Evolutionary conservation across 257 asterid genomes (phyloP).

Genomic region (Primulina tabacum): DNA sequence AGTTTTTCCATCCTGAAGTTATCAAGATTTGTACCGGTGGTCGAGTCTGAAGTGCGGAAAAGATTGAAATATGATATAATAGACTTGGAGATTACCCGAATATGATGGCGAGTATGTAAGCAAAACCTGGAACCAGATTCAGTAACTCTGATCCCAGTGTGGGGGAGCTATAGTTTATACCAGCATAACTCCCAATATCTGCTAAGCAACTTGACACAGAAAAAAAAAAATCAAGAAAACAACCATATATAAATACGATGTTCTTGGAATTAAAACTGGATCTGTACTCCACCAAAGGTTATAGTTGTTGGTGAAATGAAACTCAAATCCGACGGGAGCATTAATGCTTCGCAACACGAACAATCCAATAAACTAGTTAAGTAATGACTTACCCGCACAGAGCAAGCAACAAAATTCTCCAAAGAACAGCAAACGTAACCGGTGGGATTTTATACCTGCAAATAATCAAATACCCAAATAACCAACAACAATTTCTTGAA

Average conservation of each 20-base stretch:
- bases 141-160: constrained; percentile 52
- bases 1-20: constrained; percentile 41
- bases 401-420: constrained; percentile 55
- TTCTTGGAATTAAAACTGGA: too few species aligned
- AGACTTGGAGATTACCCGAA: constrained; percentile 38
- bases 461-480: neutral
- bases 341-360: too few species aligned
- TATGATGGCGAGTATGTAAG: constrained; percentile 57
- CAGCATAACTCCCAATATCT: constrained; percentile 51
- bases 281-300: too few species aligned
- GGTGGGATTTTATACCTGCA: constrained; percentile 49
- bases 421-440: constrained; percentile 39
- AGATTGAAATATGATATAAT: neutral
- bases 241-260: neutral
- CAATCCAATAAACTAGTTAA: too few species aligned
- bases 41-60: neutral
- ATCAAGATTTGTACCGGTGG: neutral
- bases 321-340: too few species aligned
- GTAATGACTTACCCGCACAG: constrained; percentile 37
- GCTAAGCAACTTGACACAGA: constrained; percentile 38
- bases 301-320: too few species aligned
- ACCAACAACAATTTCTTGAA: constrained; percentile 2
- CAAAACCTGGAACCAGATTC: constrained; percentile 56
- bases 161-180: constrained; percentile 50
- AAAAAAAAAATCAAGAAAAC: neutral